Evolutionary conservation across 148 eudicot species (phyloP), one percentile per base, ranked within the genome.

Genomic region (Nepenthes gracilis): DNA sequence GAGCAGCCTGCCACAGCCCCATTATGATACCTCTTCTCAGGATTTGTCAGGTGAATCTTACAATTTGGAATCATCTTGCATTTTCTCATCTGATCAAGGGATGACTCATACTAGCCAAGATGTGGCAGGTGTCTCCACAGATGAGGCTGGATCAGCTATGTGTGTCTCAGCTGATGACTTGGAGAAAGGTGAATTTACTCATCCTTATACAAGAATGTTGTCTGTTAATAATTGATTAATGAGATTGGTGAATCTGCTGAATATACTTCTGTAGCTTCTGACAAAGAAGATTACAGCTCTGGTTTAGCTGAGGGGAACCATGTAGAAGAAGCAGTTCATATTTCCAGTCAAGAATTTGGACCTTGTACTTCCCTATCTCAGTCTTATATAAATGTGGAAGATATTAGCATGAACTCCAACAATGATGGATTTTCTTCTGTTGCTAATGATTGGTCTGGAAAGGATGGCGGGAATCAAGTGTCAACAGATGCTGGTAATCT

Each of bases 101-200:
- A 57, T 47, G 7, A 38, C 11, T 8, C 37, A 63, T 52, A 54
- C 65, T 36, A 36, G 34, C 51, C 36, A 56, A 43, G 58, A 59
- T 14, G 69, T 38, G 12, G 65, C 49, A 2, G 12, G 35, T 35
- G 54, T 58, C 1, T 38, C 23, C 52, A 56, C 37, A 58, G 33
- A 47, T 65, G 67, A 57, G 67, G 36, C 36, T 36, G n/a, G 32
- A 1, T 45, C 64, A 32, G 36, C 45, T 45, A 2, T 12, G 0
- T 43, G 23, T 38, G 38, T 35, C 50, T 23, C 67, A 43, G 15
- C 14, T 62, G 49, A 43, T 40, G 38, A 52, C 58, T 68, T 66
- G 61, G 55, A 59, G 43, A 62, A 70, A 40, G 40, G 61, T 68
- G 64, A 55, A 35, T 55, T 48, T 61, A 14, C 6, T 64, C 52